A percentile compares a stretch with the other conserved stretches of the same genome.
Conservation (phyloP, 495 filamentous ascomycete genomes). For the Hypoxylon fuscum region DNA sequence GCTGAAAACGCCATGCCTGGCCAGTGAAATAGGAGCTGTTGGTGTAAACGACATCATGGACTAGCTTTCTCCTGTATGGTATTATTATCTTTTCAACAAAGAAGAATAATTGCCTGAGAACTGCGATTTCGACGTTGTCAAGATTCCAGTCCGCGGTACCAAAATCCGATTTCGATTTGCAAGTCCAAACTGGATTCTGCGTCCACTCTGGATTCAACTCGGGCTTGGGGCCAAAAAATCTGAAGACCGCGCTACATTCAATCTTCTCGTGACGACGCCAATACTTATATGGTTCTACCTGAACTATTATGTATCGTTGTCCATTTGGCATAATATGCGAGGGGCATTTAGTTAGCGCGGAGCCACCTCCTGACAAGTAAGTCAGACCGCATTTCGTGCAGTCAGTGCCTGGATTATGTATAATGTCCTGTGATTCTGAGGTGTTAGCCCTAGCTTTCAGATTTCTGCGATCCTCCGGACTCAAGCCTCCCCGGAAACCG, state of each 20-base stretch:
- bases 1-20: slow-evolving; percentile 9
- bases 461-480: slow-evolving; percentile 3
- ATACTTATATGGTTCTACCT: not conserved
- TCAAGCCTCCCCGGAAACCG: slow-evolving; percentile 16
- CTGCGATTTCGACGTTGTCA: slow-evolving; percentile 16
- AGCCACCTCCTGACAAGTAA: not conserved
- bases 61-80: slow-evolving; percentile 1
- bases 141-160: slow-evolving; percentile 12
- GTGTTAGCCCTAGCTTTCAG: too few relatives aligned
- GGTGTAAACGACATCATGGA: not conserved
- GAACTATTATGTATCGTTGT: slow-evolving; percentile 8
- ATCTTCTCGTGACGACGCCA: not conserved
- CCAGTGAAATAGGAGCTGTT: slow-evolving; percentile 28
- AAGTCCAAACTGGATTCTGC: not conserved
- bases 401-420: too few relatives aligned
- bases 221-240: not conserved
- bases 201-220: not conserved
- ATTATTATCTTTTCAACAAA: slow-evolving; percentile 2
- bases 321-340: slow-evolving; percentile 18
- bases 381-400: slow-evolving; percentile 9
- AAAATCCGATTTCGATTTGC: not conserved
- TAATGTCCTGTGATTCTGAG: too few relatives aligned
- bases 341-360: not conserved
- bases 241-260: not conserved
- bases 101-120: not conserved